These are phyloP conservation scores for Paramecium caudatum DNA, from an alignment of 73 alveolate genomes.

Conservation along the genomic window DNA sequence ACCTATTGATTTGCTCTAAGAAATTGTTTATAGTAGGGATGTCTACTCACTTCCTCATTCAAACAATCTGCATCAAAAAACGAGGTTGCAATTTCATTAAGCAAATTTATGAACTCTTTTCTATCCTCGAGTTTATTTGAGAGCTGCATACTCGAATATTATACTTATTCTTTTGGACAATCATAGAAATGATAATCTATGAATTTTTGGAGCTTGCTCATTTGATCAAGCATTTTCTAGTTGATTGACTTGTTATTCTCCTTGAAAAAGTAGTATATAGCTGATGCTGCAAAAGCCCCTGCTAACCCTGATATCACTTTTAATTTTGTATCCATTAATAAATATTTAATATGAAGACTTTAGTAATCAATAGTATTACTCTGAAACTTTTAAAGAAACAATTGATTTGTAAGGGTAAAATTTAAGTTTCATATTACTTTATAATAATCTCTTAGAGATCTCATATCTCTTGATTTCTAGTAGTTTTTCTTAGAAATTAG, in stretches of 20 bases:
- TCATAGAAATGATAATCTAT: conserved; percentile 23
- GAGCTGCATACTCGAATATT: neutral
- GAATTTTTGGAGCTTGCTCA: neutral
- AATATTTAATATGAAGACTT: no score
- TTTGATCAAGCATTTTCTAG: conserved; percentile 18
- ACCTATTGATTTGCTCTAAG: neutral
- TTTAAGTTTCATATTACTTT: no score
- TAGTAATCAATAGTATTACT: no score
- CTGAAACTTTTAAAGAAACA: no score
- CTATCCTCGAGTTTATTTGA: conserved; percentile 8
- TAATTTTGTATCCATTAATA: conserved; percentile 13
- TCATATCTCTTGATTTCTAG: no score
- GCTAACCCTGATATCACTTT: neutral
- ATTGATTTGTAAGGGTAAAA: no score
- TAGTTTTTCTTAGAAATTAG: no score
- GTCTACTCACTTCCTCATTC: neutral
- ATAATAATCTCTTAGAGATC: no score
- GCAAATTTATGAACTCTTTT: neutral
- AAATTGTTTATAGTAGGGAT: conserved; percentile 36
- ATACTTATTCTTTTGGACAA: conserved; percentile 15
- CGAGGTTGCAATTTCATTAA: neutral
- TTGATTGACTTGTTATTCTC: conserved; percentile 17
- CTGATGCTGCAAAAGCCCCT: conserved; percentile 27
- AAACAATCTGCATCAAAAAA: conserved; percentile 28
- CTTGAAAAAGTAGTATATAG: conserved; percentile 17